Base-by-base conservation (phyloP, 1,284 basidiomycete species). In the Papiliotrema terrestris region DNA sequence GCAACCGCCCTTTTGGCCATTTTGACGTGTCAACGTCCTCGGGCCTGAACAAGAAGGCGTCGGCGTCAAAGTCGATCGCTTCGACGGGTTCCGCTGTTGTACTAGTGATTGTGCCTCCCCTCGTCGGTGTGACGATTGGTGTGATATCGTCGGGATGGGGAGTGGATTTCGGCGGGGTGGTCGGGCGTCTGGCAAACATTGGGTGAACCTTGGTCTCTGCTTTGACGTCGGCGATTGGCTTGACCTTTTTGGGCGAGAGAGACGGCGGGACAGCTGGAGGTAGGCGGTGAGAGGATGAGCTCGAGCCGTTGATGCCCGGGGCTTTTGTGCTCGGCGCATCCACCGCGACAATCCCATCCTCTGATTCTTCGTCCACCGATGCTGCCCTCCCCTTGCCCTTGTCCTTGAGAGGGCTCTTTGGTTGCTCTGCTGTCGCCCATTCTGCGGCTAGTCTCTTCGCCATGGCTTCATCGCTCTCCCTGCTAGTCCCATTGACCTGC, bases 1-100 rank as follows among this genome's bases (percentile, higher is more conserved):
- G 90, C 8, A 87, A 68, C 17, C 73, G 57, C 0, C 75, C 75
- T 4, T 65, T 69, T 0, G 74, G 72, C 71, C 83, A 54, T 76
- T 73, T 44, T 61, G 72, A 55, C 39, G 63, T 39, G 68, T 68
- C 36, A 69, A 74, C 80, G 79, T 84, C 56, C 1, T 52, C 49
- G 0, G 77, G 76, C 6, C 67, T 56, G 54, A 79, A 79, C 23
- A 71, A 56, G 49, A 79, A 71, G 1, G 76, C 68, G 59, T 80
- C 78, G 14, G 52, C 52, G 49, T 78, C 73, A 49, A 79, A 74
- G 53, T 79, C 70, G 47, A 75, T 66, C 2, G 73, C 59, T 8
- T 68, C 61, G n/a, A 66, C 67, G 14, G 69, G 45, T 17, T 69
- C 65, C 2, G 65, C 56, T 14, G 62, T 54, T 0, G 59, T 43